Conservation (phyloP, 1,284 basidiomycete genomes). For the Golubevia sp. region DNA sequence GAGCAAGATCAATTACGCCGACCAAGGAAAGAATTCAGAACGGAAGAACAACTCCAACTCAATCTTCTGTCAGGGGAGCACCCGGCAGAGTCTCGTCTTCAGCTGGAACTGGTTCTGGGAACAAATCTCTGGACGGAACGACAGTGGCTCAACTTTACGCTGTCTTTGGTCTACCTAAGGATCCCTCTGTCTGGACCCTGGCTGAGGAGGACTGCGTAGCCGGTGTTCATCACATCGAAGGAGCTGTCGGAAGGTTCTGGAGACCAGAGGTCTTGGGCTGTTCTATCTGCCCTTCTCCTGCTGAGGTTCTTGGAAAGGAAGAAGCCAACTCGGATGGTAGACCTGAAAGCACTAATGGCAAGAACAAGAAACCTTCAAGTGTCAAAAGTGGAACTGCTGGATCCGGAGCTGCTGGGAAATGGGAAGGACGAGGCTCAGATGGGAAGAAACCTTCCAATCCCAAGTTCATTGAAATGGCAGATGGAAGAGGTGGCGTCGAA, state of each 20-base stretch:
- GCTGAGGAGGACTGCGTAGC: slow-evolving; percentile 84
- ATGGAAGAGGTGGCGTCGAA: slow-evolving; percentile 45
- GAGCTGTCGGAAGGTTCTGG: slow-evolving; percentile 90
- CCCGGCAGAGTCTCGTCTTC: no score
- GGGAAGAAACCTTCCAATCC: slow-evolving; percentile 39
- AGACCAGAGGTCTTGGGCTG: slow-evolving; percentile 76
- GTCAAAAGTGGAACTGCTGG: not conserved
- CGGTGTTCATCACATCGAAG: slow-evolving; percentile 81
- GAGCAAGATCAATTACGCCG: not conserved
- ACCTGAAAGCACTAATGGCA: slow-evolving; percentile 16
- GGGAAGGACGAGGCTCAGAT: not conserved
- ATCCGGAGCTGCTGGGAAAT: not conserved
- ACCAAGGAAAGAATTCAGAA: not conserved
- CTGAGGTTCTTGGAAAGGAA: slow-evolving; percentile 12
- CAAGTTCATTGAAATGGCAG: slow-evolving; percentile 54
- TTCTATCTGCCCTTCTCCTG: slow-evolving; percentile 63
- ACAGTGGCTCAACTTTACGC: slow-evolving; percentile 65
- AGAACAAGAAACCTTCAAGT: slow-evolving; percentile 17
- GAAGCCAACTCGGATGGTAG: slow-evolving; percentile 1
- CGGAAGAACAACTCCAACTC: not conserved
- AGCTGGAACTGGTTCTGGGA: not conserved
- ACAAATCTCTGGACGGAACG: slow-evolving; percentile 25
- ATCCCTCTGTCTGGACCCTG: slow-evolving; percentile 74
- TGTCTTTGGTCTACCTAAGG: slow-evolving; percentile 65
- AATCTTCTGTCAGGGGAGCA: not conserved